Evolutionary conservation across 805 yeast species (phyloP), one percentile per base, ranked within the genome.

Genomic region (Wickerhamiella spandovensis): DNA sequence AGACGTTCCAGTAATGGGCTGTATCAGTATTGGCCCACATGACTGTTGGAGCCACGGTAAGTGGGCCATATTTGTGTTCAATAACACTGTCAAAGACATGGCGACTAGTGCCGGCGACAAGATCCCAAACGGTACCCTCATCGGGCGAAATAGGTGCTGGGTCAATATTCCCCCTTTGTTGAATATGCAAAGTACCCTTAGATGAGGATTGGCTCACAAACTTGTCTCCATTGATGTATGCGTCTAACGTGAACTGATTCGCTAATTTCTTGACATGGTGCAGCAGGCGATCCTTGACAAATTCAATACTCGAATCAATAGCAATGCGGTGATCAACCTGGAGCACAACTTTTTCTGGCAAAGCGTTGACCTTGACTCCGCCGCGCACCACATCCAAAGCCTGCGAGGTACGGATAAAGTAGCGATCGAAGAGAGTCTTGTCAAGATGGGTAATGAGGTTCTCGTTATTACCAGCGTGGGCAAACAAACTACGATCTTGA

Each of bases 21-120:
- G 89, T 82, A 61, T 83, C 89, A 4, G 89, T 82, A 64, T 82
- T 82, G 38, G 82, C 89, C 2, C 84, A 71, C 74, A 77, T 75
- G 47, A 82, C 64, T 24, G 74, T 69, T 2, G 88, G 86, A 3
- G 81, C 70, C 17, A 77, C 70, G 42, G 74, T 57, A 22, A 71
- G 60, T 2, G 61, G 64, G 17, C 70, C 63, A 22, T 65, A 68
- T 18, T 23, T 24, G 22, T 50, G 48, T 18, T 44, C 53, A 44
- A 52, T 46, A 15, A 50, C 49, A 38, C 80, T 81, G 62, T 81
- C 85, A 59, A 76, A 77, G 46, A 82, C 74, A 53, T 77, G 75
- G 56, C 81, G 75, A 37, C 81, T 68, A 10, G 81, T 72, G 18
- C 89, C 89, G 0, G 82, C 74, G 48, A 82, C 72, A 17, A 69